Evolutionary conservation across 2,329 filamentous ascomycete genomes (phyloP), one percentile per base, ranked within the genome.

Genomic region (Raffaelea albimanens): DNA sequence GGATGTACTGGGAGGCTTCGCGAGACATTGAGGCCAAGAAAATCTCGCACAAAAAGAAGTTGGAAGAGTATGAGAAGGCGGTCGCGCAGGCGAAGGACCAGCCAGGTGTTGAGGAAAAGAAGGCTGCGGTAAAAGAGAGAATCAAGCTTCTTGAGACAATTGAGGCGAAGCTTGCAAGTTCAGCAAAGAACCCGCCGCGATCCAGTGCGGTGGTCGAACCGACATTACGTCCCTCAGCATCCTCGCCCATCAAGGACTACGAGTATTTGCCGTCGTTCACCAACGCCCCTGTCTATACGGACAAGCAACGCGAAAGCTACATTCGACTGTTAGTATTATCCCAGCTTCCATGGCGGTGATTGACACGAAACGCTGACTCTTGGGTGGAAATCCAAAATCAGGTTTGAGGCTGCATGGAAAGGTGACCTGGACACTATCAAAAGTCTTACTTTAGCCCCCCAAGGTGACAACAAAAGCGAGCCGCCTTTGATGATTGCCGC

Each of bases 341-440:
- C 25, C 25, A 29, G 7, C 25, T 29, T n/a, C n/a, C n/a, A n/a
- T n/a, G n/a, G n/a, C n/a, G n/a, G n/a, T n/a, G n/a, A n/a, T n/a
- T n/a, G n/a, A n/a, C n/a, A n/a, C n/a, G n/a, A n/a, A n/a, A n/a
- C n/a, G n/a, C n/a, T n/a, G n/a, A n/a, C n/a, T n/a, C n/a, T n/a
- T n/a, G n/a, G n/a, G n/a, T n/a, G n/a, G n/a, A 29, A 29, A 7
- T 29, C 25, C 7, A 13, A 29, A 13, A 29, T 7, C 47, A 79
- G 76, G 8, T 85, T 86, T 59, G 80, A 91, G 58, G 85, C 85
- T 33, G 79, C 79, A 4, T 93, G 85, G 85, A 56, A 57, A 4
- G 83, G 82, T n/a, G 77, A 93, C 54, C 53, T 84, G 1, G 68
- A 77, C 1, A 78, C 68, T 3, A 78, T 91, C 61, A 86, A 85